Conservation (phyloP, 352 stramenopile genomes). For the Globisporangium nodosum region DNA sequence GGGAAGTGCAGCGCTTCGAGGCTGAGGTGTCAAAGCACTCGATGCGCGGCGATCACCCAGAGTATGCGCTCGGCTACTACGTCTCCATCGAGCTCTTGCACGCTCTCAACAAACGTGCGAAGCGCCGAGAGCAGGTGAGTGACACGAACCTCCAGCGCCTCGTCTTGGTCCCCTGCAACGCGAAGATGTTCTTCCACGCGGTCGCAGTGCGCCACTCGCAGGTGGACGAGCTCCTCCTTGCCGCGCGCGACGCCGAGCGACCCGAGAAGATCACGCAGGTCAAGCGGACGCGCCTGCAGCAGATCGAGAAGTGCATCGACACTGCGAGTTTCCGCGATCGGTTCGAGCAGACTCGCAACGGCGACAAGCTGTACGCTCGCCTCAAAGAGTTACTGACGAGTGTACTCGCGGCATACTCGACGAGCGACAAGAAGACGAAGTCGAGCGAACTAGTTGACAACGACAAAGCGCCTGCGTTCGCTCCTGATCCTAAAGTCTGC, state of each 20-base stretch:
- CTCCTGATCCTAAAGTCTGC: not conserved
- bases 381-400: not conserved
- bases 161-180: constrained; percentile 1
- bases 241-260: not conserved
- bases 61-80: constrained; percentile 7
- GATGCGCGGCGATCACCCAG: not conserved
- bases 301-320: not conserved
- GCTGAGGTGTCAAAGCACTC: not conserved
- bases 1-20: constrained; percentile 1
- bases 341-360: not conserved
- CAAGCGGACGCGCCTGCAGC: constrained; percentile 1
- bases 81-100: constrained; percentile 1
- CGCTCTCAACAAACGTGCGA: not conserved
- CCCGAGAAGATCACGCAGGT: not conserved
- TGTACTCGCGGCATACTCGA: not conserved
- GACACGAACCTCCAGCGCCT: not conserved
- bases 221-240: not conserved
- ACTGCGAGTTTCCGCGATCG: not conserved
- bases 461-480: not conserved
- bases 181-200: constrained; percentile 5
- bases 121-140: not conserved
- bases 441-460: not conserved
- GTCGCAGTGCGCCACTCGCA: not conserved
- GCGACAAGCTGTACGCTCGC: not conserved
- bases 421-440: not conserved